These are phyloP conservation scores for Berberis thunbergii DNA, from an alignment of 164 flowering plant genomes.

Conservation along the genomic window DNA sequence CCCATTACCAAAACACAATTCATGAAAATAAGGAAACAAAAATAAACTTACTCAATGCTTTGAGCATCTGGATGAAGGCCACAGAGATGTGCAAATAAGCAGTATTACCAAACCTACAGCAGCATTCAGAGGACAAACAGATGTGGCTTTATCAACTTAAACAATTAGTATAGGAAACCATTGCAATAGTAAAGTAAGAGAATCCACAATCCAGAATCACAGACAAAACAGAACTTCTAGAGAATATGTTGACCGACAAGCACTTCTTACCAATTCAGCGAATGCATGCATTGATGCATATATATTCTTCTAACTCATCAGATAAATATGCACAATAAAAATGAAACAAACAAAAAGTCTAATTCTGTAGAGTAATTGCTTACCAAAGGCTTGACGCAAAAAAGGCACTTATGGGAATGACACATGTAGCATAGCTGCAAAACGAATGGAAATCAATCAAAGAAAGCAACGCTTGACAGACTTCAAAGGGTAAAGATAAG, in stretches of 20 bases:
- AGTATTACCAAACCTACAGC: constrained; percentile 94
- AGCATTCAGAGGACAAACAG: not conserved
- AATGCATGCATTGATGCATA: too few relatives aligned
- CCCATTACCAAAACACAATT: not conserved
- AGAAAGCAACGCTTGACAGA: not conserved
- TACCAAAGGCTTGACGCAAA: constrained; percentile 97
- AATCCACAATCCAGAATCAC: too few relatives aligned
- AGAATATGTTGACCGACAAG: too few relatives aligned
- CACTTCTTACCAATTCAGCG: too few relatives aligned
- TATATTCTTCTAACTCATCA: too few relatives aligned
- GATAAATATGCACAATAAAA: too few relatives aligned
- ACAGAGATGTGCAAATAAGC: constrained; percentile 98
- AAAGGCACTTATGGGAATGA: constrained; percentile 96
- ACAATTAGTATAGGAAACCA: too few relatives aligned
- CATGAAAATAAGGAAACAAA: not conserved
- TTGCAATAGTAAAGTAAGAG: too few relatives aligned
- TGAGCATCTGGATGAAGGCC: constrained; percentile 99
- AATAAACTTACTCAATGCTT: constrained; percentile 78
- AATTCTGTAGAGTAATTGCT: constrained; percentile 4
- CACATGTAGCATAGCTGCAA: constrained; percentile 87
- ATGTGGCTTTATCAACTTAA: too few relatives aligned
- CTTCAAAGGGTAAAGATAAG: not conserved
- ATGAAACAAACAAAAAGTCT: not conserved
- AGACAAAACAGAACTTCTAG: too few relatives aligned
- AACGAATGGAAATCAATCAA: constrained; percentile 1